Percentiles rank a stretch among this genome's conserved stretches.
phyloP scores from a whole-genome alignment of 1,139 yeast species.

The Candida buenavistaensis region DNA sequence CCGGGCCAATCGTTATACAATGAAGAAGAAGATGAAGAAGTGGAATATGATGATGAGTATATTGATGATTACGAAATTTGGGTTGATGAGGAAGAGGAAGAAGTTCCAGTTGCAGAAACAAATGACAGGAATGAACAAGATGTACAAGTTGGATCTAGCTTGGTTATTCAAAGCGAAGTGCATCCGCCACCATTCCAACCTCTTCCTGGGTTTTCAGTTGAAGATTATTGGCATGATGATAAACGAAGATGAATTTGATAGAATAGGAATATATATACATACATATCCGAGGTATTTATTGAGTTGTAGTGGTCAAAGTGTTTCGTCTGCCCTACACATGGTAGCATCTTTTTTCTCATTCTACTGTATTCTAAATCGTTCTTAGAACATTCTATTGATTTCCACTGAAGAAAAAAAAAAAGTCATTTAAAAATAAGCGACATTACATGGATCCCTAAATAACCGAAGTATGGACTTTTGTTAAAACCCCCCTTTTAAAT shows the following conservation, averaged over 20 bases:
- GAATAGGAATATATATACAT: too few relatives aligned
- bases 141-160: not conserved
- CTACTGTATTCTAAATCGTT: conserved; percentile 1
- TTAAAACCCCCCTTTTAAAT: too few relatives aligned
- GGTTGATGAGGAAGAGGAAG: conserved; percentile 20
- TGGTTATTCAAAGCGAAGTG: not conserved
- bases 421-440: conserved; percentile 1
- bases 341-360: not conserved
- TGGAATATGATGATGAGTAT: conserved; percentile 24
- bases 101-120: not conserved
- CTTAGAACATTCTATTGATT: conserved; percentile 3
- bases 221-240: conserved; percentile 37
- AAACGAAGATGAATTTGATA: too few relatives aligned
- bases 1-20: too few relatives aligned
- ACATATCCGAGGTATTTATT: too few relatives aligned
- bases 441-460: conserved; percentile 1
- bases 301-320: too few relatives aligned
- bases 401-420: not conserved
- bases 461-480: too few relatives aligned
- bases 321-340: not conserved
- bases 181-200: conserved; percentile 35
- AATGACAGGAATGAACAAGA: conserved; percentile 5
- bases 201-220: conserved; percentile 32
- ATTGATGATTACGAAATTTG: conserved; percentile 30
- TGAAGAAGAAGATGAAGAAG: conserved; percentile 3